Conservation (phyloP, 179 eudicot species). For the Beta corolliflora region DNA sequence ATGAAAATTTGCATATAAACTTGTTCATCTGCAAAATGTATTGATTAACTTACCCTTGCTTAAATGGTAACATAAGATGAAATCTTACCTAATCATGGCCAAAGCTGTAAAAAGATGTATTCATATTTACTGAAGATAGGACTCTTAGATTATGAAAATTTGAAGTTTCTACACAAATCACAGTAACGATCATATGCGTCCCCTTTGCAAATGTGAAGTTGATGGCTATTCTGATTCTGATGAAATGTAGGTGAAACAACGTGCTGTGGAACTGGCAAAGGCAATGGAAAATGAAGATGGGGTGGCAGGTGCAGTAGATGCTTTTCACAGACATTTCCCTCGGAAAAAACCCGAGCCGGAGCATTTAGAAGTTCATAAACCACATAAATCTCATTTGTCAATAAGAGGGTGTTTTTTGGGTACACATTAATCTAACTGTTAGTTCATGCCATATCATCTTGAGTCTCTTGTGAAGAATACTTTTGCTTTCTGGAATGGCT, state of each 20-base stretch:
- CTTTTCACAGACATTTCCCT: slow-evolving; percentile 70
- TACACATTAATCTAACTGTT: slow-evolving; percentile 17
- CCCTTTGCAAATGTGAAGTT: slow-evolving; percentile 1
- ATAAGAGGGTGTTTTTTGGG: slow-evolving; percentile 46
- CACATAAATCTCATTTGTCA: slow-evolving; percentile 40
- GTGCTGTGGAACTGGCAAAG: slow-evolving; percentile 68
- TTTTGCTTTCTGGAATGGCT: background rate
- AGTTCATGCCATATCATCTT: background rate
- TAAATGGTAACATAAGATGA: no score
- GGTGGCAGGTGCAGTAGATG: slow-evolving; percentile 75
- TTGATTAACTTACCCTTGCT: no score
- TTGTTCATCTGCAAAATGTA: no score
- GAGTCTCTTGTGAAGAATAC: background rate
- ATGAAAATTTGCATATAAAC: background rate
- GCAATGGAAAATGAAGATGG: slow-evolving; percentile 79
- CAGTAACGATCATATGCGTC: background rate
- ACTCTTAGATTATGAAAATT: background rate
- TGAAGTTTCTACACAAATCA: background rate
- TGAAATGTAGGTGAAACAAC: slow-evolving; percentile 57
- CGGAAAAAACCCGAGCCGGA: slow-evolving; percentile 34
- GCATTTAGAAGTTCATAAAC: slow-evolving; percentile 21
- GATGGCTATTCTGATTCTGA: background rate
- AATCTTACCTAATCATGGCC: background rate
- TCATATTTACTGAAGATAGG: no score
- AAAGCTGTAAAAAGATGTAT: background rate